Conservation (phyloP, 306 rosid species). For the Begonia loranthoides region DNA sequence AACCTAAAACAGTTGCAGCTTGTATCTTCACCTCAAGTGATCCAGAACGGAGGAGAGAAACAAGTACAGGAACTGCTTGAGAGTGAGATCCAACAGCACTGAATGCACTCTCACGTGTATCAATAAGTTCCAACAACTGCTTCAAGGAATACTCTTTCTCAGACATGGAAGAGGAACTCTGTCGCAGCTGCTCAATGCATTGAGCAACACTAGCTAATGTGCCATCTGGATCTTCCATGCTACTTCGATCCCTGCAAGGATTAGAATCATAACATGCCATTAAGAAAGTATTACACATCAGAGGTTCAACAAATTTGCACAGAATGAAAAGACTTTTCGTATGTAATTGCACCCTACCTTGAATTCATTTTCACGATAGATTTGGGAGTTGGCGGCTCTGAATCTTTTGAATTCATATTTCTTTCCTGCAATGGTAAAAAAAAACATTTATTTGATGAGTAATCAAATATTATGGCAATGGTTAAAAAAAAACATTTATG, state of each 20-base stretch:
- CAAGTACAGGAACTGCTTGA: slow-evolving; percentile 99
- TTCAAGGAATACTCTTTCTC: slow-evolving; percentile 89
- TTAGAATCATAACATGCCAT: slow-evolving; percentile 17
- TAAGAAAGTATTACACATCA: neutral
- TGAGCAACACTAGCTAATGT: slow-evolving; percentile 98
- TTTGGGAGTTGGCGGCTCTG: slow-evolving; percentile 96
- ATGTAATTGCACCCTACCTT: slow-evolving; percentile 41
- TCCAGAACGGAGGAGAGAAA: slow-evolving; percentile 96
- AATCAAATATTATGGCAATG: too few species aligned
- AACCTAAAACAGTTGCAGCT: slow-evolving; percentile 89
- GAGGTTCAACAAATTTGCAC: neutral
- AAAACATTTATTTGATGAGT: neutral
- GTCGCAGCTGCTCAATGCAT: slow-evolving; percentile 96
- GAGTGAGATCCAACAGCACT: slow-evolving; percentile 99
- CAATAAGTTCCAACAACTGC: slow-evolving; percentile 77
- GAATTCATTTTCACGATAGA: slow-evolving; percentile 68
- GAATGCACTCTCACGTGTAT: slow-evolving; percentile 83
- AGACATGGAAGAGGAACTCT: slow-evolving; percentile 56
- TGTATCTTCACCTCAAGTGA: slow-evolving; percentile 90
- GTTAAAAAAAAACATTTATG: slow-evolving; percentile 2
- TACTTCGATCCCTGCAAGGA: slow-evolving; percentile 71
- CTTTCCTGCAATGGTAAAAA: slow-evolving; percentile 49
- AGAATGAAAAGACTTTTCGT: neutral
- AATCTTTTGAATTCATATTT: slow-evolving; percentile 65
- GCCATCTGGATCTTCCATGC: slow-evolving; percentile 99